Base-by-base conservation (phyloP, 2,329 filamentous ascomycete genomes). In the Fusarium torreyae region DNA sequence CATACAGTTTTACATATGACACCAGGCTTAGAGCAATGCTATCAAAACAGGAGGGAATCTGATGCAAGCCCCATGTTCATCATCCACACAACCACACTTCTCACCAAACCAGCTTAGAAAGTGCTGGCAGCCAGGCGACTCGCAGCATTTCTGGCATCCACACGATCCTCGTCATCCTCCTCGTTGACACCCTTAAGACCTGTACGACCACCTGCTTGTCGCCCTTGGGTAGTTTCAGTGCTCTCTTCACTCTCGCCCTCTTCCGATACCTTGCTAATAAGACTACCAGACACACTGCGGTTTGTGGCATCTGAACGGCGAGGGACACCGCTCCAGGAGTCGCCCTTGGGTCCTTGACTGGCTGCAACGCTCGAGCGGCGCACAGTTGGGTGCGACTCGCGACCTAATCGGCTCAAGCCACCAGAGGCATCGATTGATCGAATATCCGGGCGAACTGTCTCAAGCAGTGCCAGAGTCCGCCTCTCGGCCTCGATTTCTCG, bases 401-500 rank as follows among this genome's bases (percentile, higher is more conserved):
- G 90, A 42, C 96, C 96, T 34, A 99, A 86, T 42, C 96, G 89
- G 75, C 92, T 96, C 45, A 99, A 88, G 13, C 96, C 96, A 56
- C 96, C 96, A 8, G 92, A 94, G 38, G 92, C 86, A 80, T 99
- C 96, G 74, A 99, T 98, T 70, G 93, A 90, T 63, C 96, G 91
- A 69, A 99, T 94, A 76, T 99, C 96, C 3, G 94, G 93, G 54
- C 96, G 90, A 22, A 98, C 94, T 60, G 90, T 94, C 82, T 99
- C 96, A n/a, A 99, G 86, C 2, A 96, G 93, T 10, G 95, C 93
- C 39, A 99, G 87, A 5, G 94, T 96, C 68, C 96, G 91, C 63
- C 96, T 89, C 82, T 99, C 96, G 26, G 94, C 92, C 80, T 99
- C 96, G 73, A 99, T 99, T 78, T 99, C 91, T 57, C 96, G 93